These are phyloP conservation scores for Davidsoniella virescens DNA, from an alignment of 2,329 filamentous ascomycete genomes.

Conservation along the genomic window DNA sequence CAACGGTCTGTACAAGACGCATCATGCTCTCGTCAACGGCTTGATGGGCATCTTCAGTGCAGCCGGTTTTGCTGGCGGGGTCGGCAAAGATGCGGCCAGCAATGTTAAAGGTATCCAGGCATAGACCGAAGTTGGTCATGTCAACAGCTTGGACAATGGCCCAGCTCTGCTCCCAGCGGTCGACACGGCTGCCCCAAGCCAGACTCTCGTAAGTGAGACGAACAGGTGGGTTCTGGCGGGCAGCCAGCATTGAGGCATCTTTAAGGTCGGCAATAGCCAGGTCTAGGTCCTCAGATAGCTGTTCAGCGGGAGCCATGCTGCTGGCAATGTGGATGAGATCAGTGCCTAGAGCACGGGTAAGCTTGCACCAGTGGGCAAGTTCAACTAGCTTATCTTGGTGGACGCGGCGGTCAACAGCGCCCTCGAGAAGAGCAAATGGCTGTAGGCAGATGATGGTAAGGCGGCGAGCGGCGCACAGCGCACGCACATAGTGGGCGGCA, in stretches of 20 bases:
- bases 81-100: conserved; percentile 56
- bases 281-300: conserved; percentile 28
- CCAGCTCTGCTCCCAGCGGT: conserved; percentile 60
- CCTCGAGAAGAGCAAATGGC: conserved; percentile 66
- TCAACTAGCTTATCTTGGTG: conserved; percentile 43
- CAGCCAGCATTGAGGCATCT: conserved; percentile 51
- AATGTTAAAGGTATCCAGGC: conserved; percentile 67
- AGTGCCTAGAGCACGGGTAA: conserved; percentile 47
- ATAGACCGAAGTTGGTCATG: conserved; percentile 57
- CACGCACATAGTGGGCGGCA: conserved; percentile 40
- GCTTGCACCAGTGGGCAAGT: conserved; percentile 51
- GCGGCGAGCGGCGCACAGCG: conserved; percentile 37
- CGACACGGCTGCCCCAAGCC: conserved; percentile 52
- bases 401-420: conserved; percentile 43
- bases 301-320: conserved; percentile 41
- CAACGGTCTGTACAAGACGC: conserved; percentile 36
- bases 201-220: conserved; percentile 60
- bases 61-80: conserved; percentile 36
- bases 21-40: conserved; percentile 37
- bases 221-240: conserved; percentile 36
- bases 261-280: conserved; percentile 46
- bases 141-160: conserved; percentile 49
- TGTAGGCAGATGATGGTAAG: conserved; percentile 53
- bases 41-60: conserved; percentile 36
- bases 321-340: conserved; percentile 62